Percentiles rank a stretch among this genome's conserved stretches.
Evolutionary conservation across 352 stramenopile species (phyloP).

Genomic region (Phytopythium boreale): DNA sequence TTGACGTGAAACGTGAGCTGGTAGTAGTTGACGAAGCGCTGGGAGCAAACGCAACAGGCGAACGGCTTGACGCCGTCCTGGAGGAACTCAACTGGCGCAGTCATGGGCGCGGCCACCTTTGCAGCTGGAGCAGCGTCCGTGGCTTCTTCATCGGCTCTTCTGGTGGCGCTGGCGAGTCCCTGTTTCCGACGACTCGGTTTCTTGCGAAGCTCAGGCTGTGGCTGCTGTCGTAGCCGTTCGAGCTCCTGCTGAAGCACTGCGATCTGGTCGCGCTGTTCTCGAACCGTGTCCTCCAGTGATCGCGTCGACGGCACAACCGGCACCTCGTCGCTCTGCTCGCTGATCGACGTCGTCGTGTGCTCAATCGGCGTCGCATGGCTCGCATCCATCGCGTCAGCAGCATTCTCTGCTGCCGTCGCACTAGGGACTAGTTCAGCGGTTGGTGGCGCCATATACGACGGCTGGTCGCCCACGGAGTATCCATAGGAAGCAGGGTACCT

Average conservation of each 20-base stretch:
- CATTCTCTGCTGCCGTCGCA: too few relatives aligned
- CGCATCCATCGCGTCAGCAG: background rate
- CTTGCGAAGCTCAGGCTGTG: background rate
- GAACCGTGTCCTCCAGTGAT: slow-evolving; percentile 33
- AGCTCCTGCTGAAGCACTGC: slow-evolving; percentile 34
- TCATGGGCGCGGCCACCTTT: slow-evolving; percentile 18
- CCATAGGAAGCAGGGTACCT: background rate
- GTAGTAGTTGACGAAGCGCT: slow-evolving; percentile 64
- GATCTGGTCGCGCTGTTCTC: slow-evolving; percentile 46
- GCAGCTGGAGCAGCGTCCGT: background rate
- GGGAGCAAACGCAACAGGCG: slow-evolving; percentile 50
- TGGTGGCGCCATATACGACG: background rate
- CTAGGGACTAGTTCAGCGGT: background rate
- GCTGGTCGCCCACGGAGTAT: background rate
- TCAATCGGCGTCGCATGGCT: too few relatives aligned
- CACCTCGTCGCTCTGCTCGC: background rate
- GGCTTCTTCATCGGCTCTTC: background rate
- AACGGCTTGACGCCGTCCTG: slow-evolving; percentile 64
- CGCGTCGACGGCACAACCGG: background rate
- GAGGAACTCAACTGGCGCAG: slow-evolving; percentile 50
- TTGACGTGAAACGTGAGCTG: slow-evolving; percentile 72
- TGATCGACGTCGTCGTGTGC: background rate
- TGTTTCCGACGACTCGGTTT: background rate
- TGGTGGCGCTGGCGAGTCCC: background rate
- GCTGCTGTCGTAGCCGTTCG: slow-evolving; percentile 22